phyloP scores from a whole-genome alignment of 495 filamentous ascomycete species.

The Xanthoparmelia taractica region DNA sequence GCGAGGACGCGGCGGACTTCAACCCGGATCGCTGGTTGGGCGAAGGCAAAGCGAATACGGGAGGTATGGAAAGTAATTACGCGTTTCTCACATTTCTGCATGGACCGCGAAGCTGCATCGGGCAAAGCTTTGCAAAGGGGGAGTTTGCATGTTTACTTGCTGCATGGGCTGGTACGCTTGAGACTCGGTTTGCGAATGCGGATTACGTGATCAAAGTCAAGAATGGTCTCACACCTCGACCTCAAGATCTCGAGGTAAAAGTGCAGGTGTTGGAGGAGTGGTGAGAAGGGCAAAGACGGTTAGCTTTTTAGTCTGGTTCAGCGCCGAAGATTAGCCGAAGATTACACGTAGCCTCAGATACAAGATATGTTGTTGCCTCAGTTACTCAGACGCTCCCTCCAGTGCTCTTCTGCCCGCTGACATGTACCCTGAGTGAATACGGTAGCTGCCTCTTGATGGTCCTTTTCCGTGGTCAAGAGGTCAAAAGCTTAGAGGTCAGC shows the following conservation, averaged over 20 bases:
- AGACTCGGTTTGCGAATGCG: neutral
- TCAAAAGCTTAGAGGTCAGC: neutral
- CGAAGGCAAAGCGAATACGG: conserved; percentile 28
- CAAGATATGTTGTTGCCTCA: too few relatives aligned
- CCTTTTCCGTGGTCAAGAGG: too few relatives aligned
- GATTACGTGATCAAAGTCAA: neutral
- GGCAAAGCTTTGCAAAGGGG: conserved; percentile 43
- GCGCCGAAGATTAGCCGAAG: too few relatives aligned
- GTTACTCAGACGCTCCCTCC: too few relatives aligned
- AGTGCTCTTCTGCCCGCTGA: too few relatives aligned
- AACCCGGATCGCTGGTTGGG: conserved; percentile 43
- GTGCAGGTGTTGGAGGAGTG: neutral
- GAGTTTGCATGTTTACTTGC: conserved; percentile 37
- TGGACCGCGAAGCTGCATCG: conserved; percentile 43
- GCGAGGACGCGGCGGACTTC: conserved; percentile 36
- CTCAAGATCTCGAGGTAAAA: neutral
- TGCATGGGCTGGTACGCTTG: conserved; percentile 23
- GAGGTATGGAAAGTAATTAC: conserved; percentile 40
- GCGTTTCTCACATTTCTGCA: conserved; percentile 44
- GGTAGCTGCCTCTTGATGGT: too few relatives aligned
- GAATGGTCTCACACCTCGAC: neutral
- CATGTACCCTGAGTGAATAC: too few relatives aligned
- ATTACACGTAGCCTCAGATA: too few relatives aligned
- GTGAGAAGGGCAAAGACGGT: neutral
- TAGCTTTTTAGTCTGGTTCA: too few relatives aligned